Evolutionary conservation across 179 eudicot species (phyloP).

Genomic region (Beta lomatogona): DNA sequence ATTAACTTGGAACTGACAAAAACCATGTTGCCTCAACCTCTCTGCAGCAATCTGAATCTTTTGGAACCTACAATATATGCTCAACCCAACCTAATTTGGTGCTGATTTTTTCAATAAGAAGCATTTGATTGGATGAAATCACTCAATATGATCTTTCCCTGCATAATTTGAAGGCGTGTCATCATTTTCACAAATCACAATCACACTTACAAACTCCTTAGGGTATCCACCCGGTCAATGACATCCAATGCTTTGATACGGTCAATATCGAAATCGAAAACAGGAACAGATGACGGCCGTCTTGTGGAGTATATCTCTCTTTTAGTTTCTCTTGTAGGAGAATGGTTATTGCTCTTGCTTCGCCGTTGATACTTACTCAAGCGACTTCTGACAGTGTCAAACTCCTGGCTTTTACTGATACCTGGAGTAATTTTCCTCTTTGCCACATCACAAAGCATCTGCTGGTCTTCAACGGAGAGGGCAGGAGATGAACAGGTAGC

Average conservation of each 20-base stretch:
- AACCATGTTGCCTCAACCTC: slow-evolving; percentile 19
- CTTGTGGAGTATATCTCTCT: slow-evolving; percentile 58
- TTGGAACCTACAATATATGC: slow-evolving; percentile 9
- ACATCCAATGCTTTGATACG: slow-evolving; percentile 86
- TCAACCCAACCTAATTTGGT: not conserved
- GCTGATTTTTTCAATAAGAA: not conserved
- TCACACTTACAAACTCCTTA: slow-evolving; percentile 29
- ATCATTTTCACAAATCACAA: slow-evolving; percentile 15
- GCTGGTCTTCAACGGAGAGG: slow-evolving; percentile 74
- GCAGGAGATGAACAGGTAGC: slow-evolving; percentile 56
- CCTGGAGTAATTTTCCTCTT: slow-evolving; percentile 92
- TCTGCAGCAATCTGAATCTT: slow-evolving; percentile 14
- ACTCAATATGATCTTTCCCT: not conserved
- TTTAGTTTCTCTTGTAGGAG: slow-evolving; percentile 61
- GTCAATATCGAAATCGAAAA: slow-evolving; percentile 74
- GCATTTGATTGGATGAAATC: not conserved
- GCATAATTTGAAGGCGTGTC: not conserved
- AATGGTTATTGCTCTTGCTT: slow-evolving; percentile 85
- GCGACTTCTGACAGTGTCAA: slow-evolving; percentile 54
- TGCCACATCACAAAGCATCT: slow-evolving; percentile 79
- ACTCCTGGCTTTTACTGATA: slow-evolving; percentile 97
- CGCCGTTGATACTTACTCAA: slow-evolving; percentile 64
- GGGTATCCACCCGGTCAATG: slow-evolving; percentile 81
- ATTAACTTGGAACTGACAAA: slow-evolving; percentile 26
- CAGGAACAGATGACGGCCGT: slow-evolving; percentile 72